Evolutionary conservation across 1,284 basidiomycete genomes (phyloP).

Genomic region (Ganoderma sp.): DNA sequence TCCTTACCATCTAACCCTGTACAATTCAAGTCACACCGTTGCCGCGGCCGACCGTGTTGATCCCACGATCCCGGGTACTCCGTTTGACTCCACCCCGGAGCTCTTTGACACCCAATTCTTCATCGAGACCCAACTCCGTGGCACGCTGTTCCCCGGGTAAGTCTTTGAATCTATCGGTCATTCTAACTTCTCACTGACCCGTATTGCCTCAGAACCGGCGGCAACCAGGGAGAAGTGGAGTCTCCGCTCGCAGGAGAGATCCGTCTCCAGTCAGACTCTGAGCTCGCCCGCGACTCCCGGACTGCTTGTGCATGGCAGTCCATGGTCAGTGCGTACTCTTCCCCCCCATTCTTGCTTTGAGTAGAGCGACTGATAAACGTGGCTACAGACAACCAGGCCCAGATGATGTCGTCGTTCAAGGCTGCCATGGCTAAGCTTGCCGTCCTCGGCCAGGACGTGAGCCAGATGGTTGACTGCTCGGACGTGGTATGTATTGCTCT

Average conservation of each 20-base stretch:
- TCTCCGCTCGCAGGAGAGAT: conserved; percentile 42
- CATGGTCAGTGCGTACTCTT: conserved; percentile 33
- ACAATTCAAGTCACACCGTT: conserved; percentile 38
- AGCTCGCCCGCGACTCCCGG: conserved; percentile 37
- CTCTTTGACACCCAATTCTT: conserved; percentile 48
- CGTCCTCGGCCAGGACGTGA: conserved; percentile 37
- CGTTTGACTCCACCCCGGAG: conserved; percentile 47
- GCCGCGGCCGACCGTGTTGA: conserved; percentile 41
- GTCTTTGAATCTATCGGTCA: background rate
- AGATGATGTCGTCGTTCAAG: conserved; percentile 35
- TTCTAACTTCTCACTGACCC: background rate
- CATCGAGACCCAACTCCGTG: conserved; percentile 45
- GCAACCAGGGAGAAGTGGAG: conserved; percentile 36
- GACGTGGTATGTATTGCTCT: conserved; percentile 23
- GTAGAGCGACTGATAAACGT: background rate
- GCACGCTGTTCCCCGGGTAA: conserved; percentile 42
- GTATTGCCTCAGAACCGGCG: conserved; percentile 34
- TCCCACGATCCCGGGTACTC: conserved; percentile 39
- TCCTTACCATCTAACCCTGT: background rate
- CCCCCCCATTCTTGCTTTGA: background rate
- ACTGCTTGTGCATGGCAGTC: conserved; percentile 47
- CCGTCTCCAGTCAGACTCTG: conserved; percentile 44
- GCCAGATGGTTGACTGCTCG: conserved; percentile 31
- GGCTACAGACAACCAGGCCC: conserved; percentile 34
- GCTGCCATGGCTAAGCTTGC: conserved; percentile 39